These are phyloP conservation scores for Knoxdaviesia capensis DNA, from an alignment of 2,329 filamentous ascomycete species.

Conservation along the genomic window DNA sequence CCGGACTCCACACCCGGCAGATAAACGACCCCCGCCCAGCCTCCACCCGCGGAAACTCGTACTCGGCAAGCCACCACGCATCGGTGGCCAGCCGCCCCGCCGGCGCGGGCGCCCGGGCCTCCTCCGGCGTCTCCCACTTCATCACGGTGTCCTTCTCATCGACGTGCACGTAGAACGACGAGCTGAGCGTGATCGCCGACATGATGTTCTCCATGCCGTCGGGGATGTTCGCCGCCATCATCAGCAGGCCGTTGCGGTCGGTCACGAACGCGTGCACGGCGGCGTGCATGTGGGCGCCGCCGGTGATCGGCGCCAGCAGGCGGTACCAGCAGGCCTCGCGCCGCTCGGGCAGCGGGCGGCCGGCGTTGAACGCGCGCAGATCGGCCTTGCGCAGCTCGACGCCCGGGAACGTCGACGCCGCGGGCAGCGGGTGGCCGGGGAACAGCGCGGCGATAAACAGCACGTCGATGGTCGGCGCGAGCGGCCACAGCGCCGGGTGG, in stretches of 20 bases:
- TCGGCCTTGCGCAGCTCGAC: conserved; percentile 35
- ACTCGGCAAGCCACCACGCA: conserved; percentile 34
- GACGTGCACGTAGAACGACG: conserved; percentile 30
- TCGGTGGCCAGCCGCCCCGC: conserved; percentile 9
- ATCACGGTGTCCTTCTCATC: conserved; percentile 27
- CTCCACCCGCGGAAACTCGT: conserved; percentile 23
- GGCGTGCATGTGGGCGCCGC: conserved; percentile 22
- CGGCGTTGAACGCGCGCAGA: conserved; percentile 23
- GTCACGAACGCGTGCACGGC: conserved; percentile 28
- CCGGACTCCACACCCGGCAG: conserved; percentile 32
- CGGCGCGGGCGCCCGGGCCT: conserved; percentile 4
- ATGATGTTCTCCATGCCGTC: conserved; percentile 19
- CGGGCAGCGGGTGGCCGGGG: conserved; percentile 11
- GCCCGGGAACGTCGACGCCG: conserved; percentile 22
- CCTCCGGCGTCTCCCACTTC: conserved; percentile 4
- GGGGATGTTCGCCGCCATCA: conserved; percentile 27
- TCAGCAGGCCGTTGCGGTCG: conserved; percentile 32
- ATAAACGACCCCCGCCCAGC: conserved; percentile 25
- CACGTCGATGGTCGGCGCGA: conserved; percentile 24
- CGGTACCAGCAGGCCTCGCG: conserved; percentile 30
- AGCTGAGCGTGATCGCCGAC: conserved; percentile 24
- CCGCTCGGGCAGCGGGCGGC: conserved; percentile 19
- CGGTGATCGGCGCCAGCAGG: conserved; percentile 20
- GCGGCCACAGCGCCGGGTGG: conserved; percentile 20
- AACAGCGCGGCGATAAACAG: conserved; percentile 16